Evolutionary conservation across 78 protist genomes (phyloP), one percentile per base, ranked within the genome.

Genomic region (Cavenderia fasciculata): DNA sequence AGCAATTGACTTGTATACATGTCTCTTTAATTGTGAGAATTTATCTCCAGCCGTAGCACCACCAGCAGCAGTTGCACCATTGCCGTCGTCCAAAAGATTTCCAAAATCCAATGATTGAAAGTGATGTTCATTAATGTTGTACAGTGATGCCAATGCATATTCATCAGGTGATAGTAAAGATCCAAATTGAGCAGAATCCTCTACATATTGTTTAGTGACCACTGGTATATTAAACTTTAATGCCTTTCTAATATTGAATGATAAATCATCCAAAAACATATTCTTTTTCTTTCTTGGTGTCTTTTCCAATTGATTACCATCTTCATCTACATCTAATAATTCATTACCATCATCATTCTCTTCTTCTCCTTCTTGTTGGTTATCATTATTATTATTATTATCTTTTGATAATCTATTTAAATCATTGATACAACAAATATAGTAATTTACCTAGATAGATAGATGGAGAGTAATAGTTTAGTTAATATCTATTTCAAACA

Each of bases 81-180:
- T 23, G 14, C 61, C 61, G 14, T 23, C 27, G 0, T 36, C 70
- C 23, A 82, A 27, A 34, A 82, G 6, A 65, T 65, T 40, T 25
- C 74, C 49, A 44, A 82, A 82, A 57, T 82, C 71, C 8, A 69
- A 65, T 21, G 90, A 82, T 44, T 82, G 38, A 29, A 68, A 82
- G 43, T 82, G 90, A 43, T 68, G 59, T 14, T 82, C 90, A 57
- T 68, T 82, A 43, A 82, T 82, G 34, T 82, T 82, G n/a, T 82
- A 82, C 38, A 51, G 36, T n/a, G 90, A 82, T 19, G 68, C 78
- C 11, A 82, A 44, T 56, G 56, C 44, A 43, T 82, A 82, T 51
- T 82, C 65, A 31, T 68, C 62, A 1, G 66, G 23, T 4, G 90
- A 69, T 12, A 82, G 44, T 31, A 82, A 54, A n/a, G 8, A 16